Percentiles rank a stretch among this genome's conserved stretches.
Conservation (phyloP, 164 flowering plant species). For the Chimonanthus praecox region DNA sequence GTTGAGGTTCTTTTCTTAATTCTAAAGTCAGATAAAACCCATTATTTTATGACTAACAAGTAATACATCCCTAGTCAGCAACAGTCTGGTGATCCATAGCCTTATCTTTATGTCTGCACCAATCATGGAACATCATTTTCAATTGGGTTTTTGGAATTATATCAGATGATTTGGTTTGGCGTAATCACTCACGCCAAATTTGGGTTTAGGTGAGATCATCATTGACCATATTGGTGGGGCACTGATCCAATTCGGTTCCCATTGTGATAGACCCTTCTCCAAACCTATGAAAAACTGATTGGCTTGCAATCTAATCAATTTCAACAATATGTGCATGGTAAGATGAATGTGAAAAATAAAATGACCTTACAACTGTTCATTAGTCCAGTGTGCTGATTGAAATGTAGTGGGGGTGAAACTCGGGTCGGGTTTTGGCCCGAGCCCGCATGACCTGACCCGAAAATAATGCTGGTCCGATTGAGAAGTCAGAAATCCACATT, state of each 20-base stretch:
- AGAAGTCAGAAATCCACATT: too few species aligned
- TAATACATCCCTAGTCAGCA: neutral
- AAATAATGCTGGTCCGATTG: too few species aligned
- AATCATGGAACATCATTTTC: neutral
- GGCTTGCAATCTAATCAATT: too few species aligned
- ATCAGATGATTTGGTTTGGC: neutral
- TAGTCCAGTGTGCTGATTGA: too few species aligned
- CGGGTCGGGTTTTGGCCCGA: too few species aligned
- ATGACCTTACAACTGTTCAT: too few species aligned
- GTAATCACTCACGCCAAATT: neutral
- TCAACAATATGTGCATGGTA: too few species aligned
- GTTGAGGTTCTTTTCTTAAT: neutral
- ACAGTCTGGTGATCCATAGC: neutral
- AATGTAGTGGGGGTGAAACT: too few species aligned
- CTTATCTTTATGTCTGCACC: neutral
- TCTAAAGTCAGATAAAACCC: neutral
- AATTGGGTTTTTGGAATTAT: neutral
- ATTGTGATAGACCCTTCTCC: too few species aligned
- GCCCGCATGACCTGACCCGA: too few species aligned
- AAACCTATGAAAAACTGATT: too few species aligned
- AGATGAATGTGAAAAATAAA: too few species aligned
- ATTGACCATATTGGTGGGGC: neutral
- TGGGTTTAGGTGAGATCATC: neutral
- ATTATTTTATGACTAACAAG: neutral
- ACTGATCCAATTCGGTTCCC: neutral